Evolutionary conservation across 2,329 filamentous ascomycete genomes (phyloP), one percentile per base, ranked within the genome.

Genomic region (Raffaelea arxii): DNA sequence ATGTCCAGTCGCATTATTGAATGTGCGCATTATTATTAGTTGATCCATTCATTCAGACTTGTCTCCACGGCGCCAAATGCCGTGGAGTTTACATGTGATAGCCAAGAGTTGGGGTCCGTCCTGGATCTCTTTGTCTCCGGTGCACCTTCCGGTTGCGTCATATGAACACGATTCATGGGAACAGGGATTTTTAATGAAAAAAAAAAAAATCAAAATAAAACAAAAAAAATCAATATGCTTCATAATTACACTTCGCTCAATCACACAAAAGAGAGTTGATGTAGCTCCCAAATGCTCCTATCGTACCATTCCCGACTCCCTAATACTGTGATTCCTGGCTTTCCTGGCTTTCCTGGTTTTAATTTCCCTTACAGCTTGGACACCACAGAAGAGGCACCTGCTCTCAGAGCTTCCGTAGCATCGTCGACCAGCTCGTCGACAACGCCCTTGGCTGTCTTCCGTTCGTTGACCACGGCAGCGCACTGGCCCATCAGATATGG

Each of bases 401-500:
- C 77, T 62, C 82, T 72, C 56, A 95, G 64, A 65, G 75, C 78
- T 51, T 72, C 73, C 49, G 86, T 80, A 36, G 90, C 92, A 61
- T 94, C 90, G 44, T 71, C 67, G 53, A 98, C 86, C 58, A 98
- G 84, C 72, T 98, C 92, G 60, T 98, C 92, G 35, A 98, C 84
- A 51, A 98, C 91, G 18, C 67, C 86, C 77, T 90, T 94, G 51
- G 92, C 92, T 35, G 77, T 71, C 80, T 94, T 94, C 74, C 83
- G 85, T 71, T 97, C 89, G 61, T 91, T 92, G 47, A 92, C 86
- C 25, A 96, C 87, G 24, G 92, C 91, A 32, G 92, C 86, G 51
- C 86, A 91, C 77, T 97, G 94, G 65, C 92, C 92, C 92, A 98
- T 98, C 57, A 96, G 69, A 74, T 80, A 94, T 14, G 90, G 90